Evolutionary conservation across 768 basidiomycete genomes (phyloP), one percentile per base, ranked within the genome.

Genomic region (Termitomyces sp.): DNA sequence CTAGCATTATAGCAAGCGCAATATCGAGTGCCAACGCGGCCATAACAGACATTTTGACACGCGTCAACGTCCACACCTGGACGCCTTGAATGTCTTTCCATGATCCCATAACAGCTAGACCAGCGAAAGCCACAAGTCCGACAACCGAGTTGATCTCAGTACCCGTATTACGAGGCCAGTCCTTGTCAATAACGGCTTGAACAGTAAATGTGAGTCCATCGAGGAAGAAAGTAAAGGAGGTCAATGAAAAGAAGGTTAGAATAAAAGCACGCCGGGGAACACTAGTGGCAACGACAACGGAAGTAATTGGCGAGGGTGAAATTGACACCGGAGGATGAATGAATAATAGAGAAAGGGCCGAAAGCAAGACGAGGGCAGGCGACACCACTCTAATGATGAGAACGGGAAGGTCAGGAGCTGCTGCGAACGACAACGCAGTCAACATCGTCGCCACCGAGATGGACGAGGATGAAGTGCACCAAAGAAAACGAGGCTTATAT

Each of bases 241-340:
- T 70, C 57, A 94, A 76, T 54, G 89, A 84, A 51, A 96, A 79
- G 62, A 92, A 76, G 46, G 81, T 72, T 51, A 95, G 80, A 70
- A 98, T 94, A 62, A 87, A 74, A 45, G 82, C 82, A 61, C 90
- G 85, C 69, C 95, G 88, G 45, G 94, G 94, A 56, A 87, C 79
- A 62, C 82, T 79, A 59, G 81, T 83, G 58, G 87, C 82, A 70
- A 92, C 85, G 74, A 93, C 85, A 71, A 94, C 91, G 56, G 88
- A 76, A 42, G 86, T 91, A 70, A 94, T 92, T 65, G 85, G 85
- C 46, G 87, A 89, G 38, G 81, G 75, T 22, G 77, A 84, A 20
- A 76, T 73, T 8, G 81, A 82, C 7, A 76, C 69, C 8, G 76
- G 70, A 48, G 83, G 79, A 65, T 78, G 81, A 46, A 79, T 73